Evolutionary conservation across 306 rosid species (phyloP), one percentile per base, ranked within the genome.

Genomic region (Prunus campanulata): DNA sequence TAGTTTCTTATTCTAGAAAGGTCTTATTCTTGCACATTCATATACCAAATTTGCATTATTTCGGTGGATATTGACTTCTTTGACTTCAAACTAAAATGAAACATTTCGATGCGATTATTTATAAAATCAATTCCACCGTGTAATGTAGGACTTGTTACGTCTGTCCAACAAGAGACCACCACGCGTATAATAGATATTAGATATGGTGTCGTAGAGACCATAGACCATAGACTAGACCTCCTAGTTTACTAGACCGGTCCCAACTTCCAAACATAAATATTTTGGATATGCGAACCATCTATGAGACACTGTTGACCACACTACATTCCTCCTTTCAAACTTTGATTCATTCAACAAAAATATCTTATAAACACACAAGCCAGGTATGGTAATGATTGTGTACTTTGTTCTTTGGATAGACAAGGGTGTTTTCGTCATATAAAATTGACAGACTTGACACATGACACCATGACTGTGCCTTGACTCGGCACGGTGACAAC

Each of bases 331-430:
- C 22, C 3, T 13, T 55, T 71, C 51, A 54, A 71, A 54, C 65
- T 71, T 54, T n/a, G 75, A 71, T 54, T 32, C 29, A 11, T 71
- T 71, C 64, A 67, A 46, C 3, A 61, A 30, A 14, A 61, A 61
- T 61, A 12, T 1, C 18, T 6, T 35, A 35, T 35, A 11, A 1
- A 11, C 6, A 47, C 50, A 48, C 15, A 48, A 12, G 15, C 12
- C 15, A 11, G 15, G 52, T 11, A 3, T 48, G 15, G 4, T 10
- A 11, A 48, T 48, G 52, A 48, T 48, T 48, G 16, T 12, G 52
- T 39, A 39, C 2, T 7, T 39, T 6, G 2, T 39, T 7, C 44
- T 6, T 39, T 1, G 9, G 9, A 7, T 6, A 1, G 44, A 22
- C 15, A 10, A 56, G 15, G 15, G 63, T 57, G 30, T 57, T 57